Evolutionary conservation across 306 rosid species (phyloP), one percentile per base, ranked within the genome.

Genomic region (Sechiopsis laciniata): DNA sequence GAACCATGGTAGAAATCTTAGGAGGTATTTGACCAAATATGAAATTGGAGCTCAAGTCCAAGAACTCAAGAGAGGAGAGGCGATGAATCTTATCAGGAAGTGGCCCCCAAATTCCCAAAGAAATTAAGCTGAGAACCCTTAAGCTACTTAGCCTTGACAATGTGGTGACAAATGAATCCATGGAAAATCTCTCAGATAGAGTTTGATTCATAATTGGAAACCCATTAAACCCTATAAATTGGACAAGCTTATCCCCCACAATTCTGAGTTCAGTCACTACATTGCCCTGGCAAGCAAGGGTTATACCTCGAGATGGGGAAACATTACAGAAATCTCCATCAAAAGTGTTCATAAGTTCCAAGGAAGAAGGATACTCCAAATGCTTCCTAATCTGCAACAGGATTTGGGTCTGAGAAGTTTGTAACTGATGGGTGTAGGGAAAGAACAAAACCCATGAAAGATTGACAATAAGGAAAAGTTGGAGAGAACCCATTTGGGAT

Each of bases 31-130:
- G 85, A 83, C 96, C 97, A 76, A 58, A 88, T n/a, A 92, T 74
- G 85, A 83, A 92, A 84, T 92, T 90, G n/a, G 89, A 90, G 88
- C 95, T 90, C 82, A 92, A 71, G 69, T 90, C 96, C 78, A 92
- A 75, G 77, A 85, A 76, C 80, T 90, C 83, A 75, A 92, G 95
- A 14, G 74, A 84, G 79, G 84, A 83, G 7, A 92, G 74, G 69
- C 96, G 69, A 67, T 85, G 97, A 84, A 90, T 87, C 81, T 92
- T 92, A 53, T 90, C 87, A 68, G 95, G 85, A 61, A 90, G 84
- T 66, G 83, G 87, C 3, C 97, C 96, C 95, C 92, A 90, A 70
- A 92, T 84, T 46, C 96, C 97, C 82, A 92, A 58, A 71, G 85
- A 92, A 60, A 88, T 90, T 78, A 92, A 87, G 77, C 88, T 83